phyloP scores from a whole-genome alignment of 805 yeast species.

The Nakazawaea populi region DNA sequence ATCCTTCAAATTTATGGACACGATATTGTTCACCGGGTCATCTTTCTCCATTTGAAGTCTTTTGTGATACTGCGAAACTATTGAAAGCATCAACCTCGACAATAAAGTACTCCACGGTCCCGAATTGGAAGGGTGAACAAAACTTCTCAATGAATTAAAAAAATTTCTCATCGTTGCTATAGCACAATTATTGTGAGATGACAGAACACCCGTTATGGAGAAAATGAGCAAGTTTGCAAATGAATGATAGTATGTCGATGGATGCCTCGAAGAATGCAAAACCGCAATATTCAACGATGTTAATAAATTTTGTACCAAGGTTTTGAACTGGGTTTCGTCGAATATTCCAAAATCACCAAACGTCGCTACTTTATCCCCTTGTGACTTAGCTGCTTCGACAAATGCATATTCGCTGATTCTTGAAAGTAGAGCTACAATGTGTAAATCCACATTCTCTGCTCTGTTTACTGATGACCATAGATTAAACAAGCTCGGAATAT shows the following conservation, averaged over 20 bases:
- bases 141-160: constrained; percentile 69
- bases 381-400: constrained; percentile 18
- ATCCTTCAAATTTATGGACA: constrained; percentile 11
- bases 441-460: constrained; percentile 51
- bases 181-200: constrained; percentile 36
- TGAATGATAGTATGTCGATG: constrained; percentile 26
- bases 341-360: constrained; percentile 59
- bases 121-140: constrained; percentile 87
- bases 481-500: constrained; percentile 63
- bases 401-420: constrained; percentile 48
- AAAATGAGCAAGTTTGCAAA: constrained; percentile 51
- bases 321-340: constrained; percentile 51
- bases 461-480: constrained; percentile 58
- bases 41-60: constrained; percentile 46
- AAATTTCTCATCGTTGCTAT: constrained; percentile 48
- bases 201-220: constrained; percentile 50
- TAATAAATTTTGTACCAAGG: constrained; percentile 27
- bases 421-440: constrained; percentile 60
- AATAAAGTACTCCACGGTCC: constrained; percentile 83
- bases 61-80: constrained; percentile 55
- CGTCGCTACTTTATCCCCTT: constrained; percentile 20
- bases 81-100: constrained; percentile 55
- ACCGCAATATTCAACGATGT: constrained; percentile 19
- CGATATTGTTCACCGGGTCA: constrained; percentile 20
- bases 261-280: constrained; percentile 14